Percentiles rank a stretch among this genome's conserved stretches.
Evolutionary conservation across 805 yeast species (phyloP).

Genomic region (Candida arabinofermentans): DNA sequence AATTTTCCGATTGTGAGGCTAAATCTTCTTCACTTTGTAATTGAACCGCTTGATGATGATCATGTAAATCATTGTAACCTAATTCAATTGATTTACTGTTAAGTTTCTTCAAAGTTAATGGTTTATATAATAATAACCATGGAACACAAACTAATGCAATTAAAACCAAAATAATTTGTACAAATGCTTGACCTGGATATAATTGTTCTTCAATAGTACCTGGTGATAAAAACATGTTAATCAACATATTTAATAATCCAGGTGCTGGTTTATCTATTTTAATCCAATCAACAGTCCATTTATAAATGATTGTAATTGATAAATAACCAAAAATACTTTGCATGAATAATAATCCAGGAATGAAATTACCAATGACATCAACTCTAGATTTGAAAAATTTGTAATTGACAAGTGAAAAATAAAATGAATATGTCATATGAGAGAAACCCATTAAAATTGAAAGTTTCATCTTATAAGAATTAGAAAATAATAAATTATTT

Average conservation of each 20-base stretch:
- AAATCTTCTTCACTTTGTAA: slow-evolving; percentile 22
- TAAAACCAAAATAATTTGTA: slow-evolving; percentile 54
- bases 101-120: slow-evolving; percentile 40
- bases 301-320: slow-evolving; percentile 61
- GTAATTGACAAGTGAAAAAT: slow-evolving; percentile 64
- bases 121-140: slow-evolving; percentile 66
- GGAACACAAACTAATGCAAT: slow-evolving; percentile 69
- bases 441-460: slow-evolving; percentile 72
- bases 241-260: slow-evolving; percentile 68
- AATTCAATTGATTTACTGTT: slow-evolving; percentile 48
- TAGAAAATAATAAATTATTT: slow-evolving; percentile 62
- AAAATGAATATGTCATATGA: slow-evolving; percentile 70
- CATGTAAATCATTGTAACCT: slow-evolving; percentile 48
- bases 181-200: slow-evolving; percentile 59
- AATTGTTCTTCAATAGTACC: slow-evolving; percentile 63
- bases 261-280: slow-evolving; percentile 62
- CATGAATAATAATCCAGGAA: slow-evolving; percentile 73
- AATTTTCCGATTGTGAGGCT: slow-evolving; percentile 17
- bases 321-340: slow-evolving; percentile 73
- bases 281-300: slow-evolving; percentile 73
- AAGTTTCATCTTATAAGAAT: slow-evolving; percentile 74
- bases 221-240: slow-evolving; percentile 71
- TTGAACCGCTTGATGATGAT: slow-evolving; percentile 17
- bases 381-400: slow-evolving; percentile 52
- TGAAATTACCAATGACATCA: slow-evolving; percentile 67